These are phyloP conservation scores for Pluteus cervinus DNA, from an alignment of 768 basidiomycete genomes.

Conservation along the genomic window DNA sequence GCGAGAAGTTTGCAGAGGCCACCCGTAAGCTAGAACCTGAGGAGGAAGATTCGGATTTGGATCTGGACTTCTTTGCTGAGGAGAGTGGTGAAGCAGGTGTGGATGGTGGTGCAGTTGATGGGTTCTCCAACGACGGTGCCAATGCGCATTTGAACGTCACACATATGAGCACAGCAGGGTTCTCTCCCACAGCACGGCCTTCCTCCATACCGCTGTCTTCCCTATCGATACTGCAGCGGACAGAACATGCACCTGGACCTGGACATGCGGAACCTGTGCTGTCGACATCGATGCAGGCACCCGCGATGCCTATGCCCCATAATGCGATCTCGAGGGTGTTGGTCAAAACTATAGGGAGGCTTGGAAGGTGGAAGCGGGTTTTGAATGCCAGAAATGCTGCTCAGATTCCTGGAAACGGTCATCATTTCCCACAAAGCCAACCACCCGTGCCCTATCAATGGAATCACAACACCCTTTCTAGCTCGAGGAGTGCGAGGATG, in stretches of 20 bases:
- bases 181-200: conserved; percentile 34
- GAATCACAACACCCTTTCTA: too few species aligned
- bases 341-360: conserved; percentile 74
- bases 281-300: conserved; percentile 32
- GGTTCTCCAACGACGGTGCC: conserved; percentile 36
- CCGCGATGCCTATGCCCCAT: conserved; percentile 48
- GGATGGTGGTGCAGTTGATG: conserved; percentile 23
- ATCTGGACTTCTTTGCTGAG: conserved; percentile 67
- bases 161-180: conserved; percentile 29
- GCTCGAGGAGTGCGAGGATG: too few species aligned
- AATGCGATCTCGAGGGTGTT: conserved; percentile 68
- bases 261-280: conserved; percentile 16
- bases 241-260: conserved; percentile 33
- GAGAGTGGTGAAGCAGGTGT: too few species aligned
- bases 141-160: conserved; percentile 42
- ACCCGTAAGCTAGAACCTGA: conserved; percentile 33
- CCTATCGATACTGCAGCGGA: conserved; percentile 59
- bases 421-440: too few species aligned
- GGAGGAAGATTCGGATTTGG: conserved; percentile 65
- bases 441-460: too few species aligned
- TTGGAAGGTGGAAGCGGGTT: conserved; percentile 81
- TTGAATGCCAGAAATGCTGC: conserved; percentile 55
- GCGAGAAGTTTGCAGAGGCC: conserved; percentile 63
- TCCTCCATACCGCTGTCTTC: conserved; percentile 49
- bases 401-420: too few species aligned